phyloP scores from a whole-genome alignment of 164 flowering plant genomes.

The Tetrastigma voinierianum region DNA sequence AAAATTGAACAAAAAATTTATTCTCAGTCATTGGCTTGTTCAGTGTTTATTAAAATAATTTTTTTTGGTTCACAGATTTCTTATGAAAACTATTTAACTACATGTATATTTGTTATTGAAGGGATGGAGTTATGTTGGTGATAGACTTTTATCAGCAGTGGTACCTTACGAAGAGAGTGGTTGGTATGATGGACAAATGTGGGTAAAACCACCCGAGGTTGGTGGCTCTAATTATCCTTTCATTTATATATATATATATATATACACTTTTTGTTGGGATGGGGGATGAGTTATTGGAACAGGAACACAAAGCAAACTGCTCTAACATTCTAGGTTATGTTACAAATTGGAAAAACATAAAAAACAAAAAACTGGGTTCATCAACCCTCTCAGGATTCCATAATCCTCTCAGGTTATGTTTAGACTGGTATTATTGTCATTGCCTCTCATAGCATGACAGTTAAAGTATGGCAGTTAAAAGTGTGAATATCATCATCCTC shows the following conservation, averaged over 20 bases:
- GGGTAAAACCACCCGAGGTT: conserved; percentile 99
- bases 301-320: not conserved
- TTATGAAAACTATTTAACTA: not conserved
- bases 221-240: conserved; percentile 11
- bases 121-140: conserved; percentile 99
- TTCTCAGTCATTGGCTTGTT: not conserved
- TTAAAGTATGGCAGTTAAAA: too few relatives aligned
- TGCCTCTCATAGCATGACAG: too few relatives aligned
- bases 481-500: too few relatives aligned
- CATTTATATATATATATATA: too few relatives aligned
- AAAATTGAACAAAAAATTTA: not conserved
- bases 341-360: not conserved
- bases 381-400: too few relatives aligned
- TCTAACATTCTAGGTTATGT: not conserved
- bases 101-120: conserved; percentile 20
- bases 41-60: not conserved
- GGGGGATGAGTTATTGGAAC: not conserved
- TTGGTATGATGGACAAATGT: conserved; percentile 99
- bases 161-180: conserved; percentile 96
- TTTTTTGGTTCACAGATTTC: not conserved
- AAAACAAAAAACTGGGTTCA: too few relatives aligned
- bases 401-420: too few relatives aligned
- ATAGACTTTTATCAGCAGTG: conserved; percentile 91
- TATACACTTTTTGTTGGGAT: not conserved
- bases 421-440: too few relatives aligned